These are phyloP conservation scores for Kalmusia sp. DNA, from an alignment of 2,329 filamentous ascomycete species.

Conservation along the genomic window DNA sequence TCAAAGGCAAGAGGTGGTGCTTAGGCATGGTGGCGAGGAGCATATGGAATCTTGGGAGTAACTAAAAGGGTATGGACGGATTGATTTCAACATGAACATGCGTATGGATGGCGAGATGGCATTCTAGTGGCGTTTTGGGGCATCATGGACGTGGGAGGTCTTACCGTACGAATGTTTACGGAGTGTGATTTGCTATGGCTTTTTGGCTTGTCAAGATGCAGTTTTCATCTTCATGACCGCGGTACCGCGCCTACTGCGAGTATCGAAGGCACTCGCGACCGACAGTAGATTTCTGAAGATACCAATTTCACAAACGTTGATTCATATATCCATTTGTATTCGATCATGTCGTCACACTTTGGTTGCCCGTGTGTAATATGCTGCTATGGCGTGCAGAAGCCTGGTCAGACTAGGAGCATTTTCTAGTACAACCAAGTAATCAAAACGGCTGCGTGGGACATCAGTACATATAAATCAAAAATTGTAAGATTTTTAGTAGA, in stretches of 20 bases:
- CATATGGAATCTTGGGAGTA: background rate
- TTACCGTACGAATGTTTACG: background rate
- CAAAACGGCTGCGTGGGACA: too few species aligned
- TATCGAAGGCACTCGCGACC: background rate
- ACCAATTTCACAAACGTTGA: background rate
- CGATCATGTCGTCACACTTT: too few species aligned
- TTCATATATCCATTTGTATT: too few species aligned
- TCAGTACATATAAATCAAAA: too few species aligned
- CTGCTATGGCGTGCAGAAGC: too few species aligned
- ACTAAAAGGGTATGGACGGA: background rate
- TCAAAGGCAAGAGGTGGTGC: slow-evolving; percentile 77
- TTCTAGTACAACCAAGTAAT: too few species aligned
- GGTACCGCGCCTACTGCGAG: background rate
- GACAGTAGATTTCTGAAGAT: slow-evolving; percentile 1
- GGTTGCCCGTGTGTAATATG: too few species aligned
- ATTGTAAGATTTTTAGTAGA: too few species aligned
- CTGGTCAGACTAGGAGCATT: too few species aligned
- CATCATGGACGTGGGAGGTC: background rate
- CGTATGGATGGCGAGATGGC: slow-evolving; percentile 1
- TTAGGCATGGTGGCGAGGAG: slow-evolving; percentile 27
- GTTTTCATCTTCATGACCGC: too few species aligned
- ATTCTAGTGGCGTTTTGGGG: slow-evolving; percentile 1
- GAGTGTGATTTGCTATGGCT: background rate
- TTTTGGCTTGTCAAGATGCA: background rate
- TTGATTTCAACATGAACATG: background rate